These are phyloP conservation scores for Zygoascus hellenicus DNA, from an alignment of 1,139 yeast genomes.

Conservation along the genomic window DNA sequence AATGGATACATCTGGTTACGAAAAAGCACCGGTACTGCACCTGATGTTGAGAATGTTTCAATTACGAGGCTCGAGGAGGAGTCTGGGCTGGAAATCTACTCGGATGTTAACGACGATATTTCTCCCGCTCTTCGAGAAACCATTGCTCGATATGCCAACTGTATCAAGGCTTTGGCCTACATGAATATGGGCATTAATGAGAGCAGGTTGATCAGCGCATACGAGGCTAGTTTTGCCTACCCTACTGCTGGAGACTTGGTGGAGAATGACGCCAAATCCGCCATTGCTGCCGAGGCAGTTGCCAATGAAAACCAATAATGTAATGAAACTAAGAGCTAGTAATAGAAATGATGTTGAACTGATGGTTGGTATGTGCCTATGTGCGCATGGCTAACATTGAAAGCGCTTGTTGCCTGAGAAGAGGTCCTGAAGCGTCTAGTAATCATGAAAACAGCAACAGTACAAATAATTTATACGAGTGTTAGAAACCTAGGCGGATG, in stretches of 20 bases:
- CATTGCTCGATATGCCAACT: slow-evolving; percentile 80
- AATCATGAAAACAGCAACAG: too few relatives aligned
- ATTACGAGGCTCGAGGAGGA: slow-evolving; percentile 90
- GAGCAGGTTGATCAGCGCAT: slow-evolving; percentile 68
- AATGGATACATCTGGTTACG: slow-evolving; percentile 93
- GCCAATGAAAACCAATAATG: slow-evolving; percentile 27
- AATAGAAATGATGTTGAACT: slow-evolving; percentile 5
- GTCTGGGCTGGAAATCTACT: slow-evolving; percentile 91
- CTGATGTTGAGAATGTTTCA: slow-evolving; percentile 42
- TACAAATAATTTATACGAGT: too few relatives aligned
- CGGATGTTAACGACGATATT: slow-evolving; percentile 79
- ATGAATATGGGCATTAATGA: slow-evolving; percentile 87
- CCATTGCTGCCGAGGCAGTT: slow-evolving; percentile 69
- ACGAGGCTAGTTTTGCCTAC: slow-evolving; percentile 83
- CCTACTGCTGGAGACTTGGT: slow-evolving; percentile 68
- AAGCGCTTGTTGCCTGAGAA: too few relatives aligned
- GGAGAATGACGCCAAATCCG: slow-evolving; percentile 67
- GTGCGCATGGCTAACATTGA: too few relatives aligned
- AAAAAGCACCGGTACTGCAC: slow-evolving; percentile 49
- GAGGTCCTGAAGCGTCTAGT: too few relatives aligned
- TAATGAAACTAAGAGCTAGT: neutral
- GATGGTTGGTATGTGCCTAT: neutral
- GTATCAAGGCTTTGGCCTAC: slow-evolving; percentile 69
- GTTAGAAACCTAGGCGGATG: too few relatives aligned
- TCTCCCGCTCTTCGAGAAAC: slow-evolving; percentile 57